Evolutionary conservation across 495 filamentous ascomycete genomes (phyloP), one percentile per base, ranked within the genome.

Genomic region (Viridothelium virens): DNA sequence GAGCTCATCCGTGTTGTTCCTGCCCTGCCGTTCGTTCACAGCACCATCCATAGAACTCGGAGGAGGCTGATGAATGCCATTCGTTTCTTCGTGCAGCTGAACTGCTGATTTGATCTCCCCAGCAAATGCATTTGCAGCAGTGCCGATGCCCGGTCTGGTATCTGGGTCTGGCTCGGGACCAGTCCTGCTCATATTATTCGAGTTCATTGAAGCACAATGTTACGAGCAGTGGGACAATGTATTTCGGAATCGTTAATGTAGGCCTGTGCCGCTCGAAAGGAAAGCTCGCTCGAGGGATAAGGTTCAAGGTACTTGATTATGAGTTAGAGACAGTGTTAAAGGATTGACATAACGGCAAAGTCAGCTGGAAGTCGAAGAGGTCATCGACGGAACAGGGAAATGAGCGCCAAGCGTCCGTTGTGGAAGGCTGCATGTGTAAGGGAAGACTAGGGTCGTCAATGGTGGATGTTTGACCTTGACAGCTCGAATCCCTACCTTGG

Each of bases 1-100:
- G 63, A 85, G 76, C 61, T 77, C 38, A 2, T 70, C 44, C 0
- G 66, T 34, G 3, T 72, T 74, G 65, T 70, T 72, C 34, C 64
- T 37, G 31, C 72, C 56, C 56, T 74, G 74, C 7, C 73, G 73
- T 2, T 73, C 75, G 25, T 44, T 67, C 38, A 72, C 74, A 33
- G 74, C 66, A 16, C 75, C 73, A 4, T 62, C 38, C 37, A 31
- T 25, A 39, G 11, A 3, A 36, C 36, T 59, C 31, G 36, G 31
- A 7, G 53, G 5, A 34, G 53, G 31, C 5, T 59, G 53, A 14
- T 59, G 53, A 7, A 31, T 59, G 31, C 53, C 53, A 18, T 59
- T 14, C 5, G 53, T 59, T 6, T 33, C 53, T 9, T 5, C 36
- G 14, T 59, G 53, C 18, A 18, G 33, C 36, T 59, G 53, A 59